Percentiles rank a stretch among this genome's conserved stretches.
Conservation (phyloP, 345 rosid species). For the Kandelia obovata region DNA sequence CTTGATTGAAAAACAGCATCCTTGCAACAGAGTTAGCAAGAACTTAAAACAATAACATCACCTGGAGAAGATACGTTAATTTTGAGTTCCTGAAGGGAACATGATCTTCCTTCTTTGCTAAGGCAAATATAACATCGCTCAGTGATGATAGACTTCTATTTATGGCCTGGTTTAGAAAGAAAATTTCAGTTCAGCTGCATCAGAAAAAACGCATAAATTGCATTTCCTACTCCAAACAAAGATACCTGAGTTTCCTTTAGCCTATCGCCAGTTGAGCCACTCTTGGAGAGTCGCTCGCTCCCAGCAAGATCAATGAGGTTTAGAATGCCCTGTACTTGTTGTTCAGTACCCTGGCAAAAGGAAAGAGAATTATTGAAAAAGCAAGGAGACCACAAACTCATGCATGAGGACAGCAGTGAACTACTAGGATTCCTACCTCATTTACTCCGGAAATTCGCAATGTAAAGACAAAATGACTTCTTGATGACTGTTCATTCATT, state of each 20-base stretch:
- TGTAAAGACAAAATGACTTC: conserved; percentile 87
- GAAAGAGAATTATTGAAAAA: conserved; percentile 13
- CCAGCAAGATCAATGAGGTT: conserved; percentile 95
- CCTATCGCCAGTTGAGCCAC: conserved; percentile 92
- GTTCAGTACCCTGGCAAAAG: conserved; percentile 59
- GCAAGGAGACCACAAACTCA: neutral
- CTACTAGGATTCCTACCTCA: conserved; percentile 44
- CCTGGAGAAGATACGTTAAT: conserved; percentile 92
- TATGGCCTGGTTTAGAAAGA: conserved; percentile 58
- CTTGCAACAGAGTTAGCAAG: no score
- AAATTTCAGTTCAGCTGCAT: conserved; percentile 2
- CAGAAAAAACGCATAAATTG: neutral
- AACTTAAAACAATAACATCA: conserved; percentile 16
- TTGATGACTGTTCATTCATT: conserved; percentile 61
- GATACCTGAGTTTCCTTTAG: conserved; percentile 90
- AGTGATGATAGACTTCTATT: conserved; percentile 83
- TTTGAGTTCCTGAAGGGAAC: conserved; percentile 93
- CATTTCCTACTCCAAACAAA: neutral
- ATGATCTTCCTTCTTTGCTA: conserved; percentile 92
- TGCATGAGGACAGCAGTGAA: neutral
- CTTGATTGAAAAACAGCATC: neutral
- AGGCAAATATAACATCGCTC: conserved; percentile 81
- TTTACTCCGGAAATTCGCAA: conserved; percentile 75
- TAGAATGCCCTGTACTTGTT: conserved; percentile 54
- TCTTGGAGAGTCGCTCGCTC: conserved; percentile 84